Evolutionary conservation across 208 protist species (phyloP), one percentile per base, ranked within the genome.

Genomic region (Wallacemonas sp.): DNA sequence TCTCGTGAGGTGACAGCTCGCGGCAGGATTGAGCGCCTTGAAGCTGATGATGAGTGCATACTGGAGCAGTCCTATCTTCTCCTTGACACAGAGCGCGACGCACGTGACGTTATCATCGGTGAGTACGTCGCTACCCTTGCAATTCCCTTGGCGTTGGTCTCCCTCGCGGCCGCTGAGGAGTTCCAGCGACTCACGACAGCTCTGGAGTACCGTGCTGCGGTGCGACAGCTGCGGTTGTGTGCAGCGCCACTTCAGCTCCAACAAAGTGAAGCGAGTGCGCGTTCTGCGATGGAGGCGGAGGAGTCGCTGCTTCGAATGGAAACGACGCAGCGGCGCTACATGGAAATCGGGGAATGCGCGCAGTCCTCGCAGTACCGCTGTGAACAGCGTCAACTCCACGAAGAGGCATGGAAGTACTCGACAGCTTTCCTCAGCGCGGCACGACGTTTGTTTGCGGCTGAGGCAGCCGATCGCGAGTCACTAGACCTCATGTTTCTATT

Each of bases 331-430:
- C 72, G 81, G 14, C 76, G 81, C 23, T 48, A 81, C n/a, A 70
- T 87, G n/a, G 77, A 83, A 41, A 63, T 87, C 11, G 81, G 81
- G 8, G 61, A 81, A 27, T 24, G 30, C n/a, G 52, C 52, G 16
- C 52, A 58, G 38, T 21, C 38, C 6, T 24, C 52, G 32, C 30
- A 58, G 32, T 29, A 27, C 1, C 38, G 26, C 52, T 4, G 2
- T 5, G 2, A 21, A 8, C n/a, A 58, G 30, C 17, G 19, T 9
- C 9, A 38, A 16, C 52, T 58, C 32, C 30, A 58, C 16, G n/a
- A 24, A 39, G 26, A 39, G 6, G 52, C 52, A 11, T 58, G 52
- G 52, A 58, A 14, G 29, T 39, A 39, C n/a, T 58, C 52, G 16
- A 39, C 19, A 4, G 14, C 52, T 14, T 58, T 58, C n/a, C 19